Conservation (phyloP, 2,329 filamentous ascomycete species). For the Ramularia endophylla region DNA sequence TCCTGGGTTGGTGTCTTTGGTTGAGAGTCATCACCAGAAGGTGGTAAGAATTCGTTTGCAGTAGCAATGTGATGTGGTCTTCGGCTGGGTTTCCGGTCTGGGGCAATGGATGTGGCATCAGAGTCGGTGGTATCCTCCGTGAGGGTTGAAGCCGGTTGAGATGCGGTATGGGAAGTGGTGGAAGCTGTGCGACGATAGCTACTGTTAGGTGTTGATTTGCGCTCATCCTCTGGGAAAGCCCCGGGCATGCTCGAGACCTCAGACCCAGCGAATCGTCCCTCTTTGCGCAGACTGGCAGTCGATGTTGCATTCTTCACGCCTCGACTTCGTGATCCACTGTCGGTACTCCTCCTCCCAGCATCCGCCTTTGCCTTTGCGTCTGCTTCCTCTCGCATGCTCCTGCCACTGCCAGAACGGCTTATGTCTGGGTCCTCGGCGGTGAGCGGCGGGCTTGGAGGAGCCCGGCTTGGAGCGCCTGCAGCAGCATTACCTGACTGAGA, state of each 20-base stretch:
- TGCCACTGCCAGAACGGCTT: conserved; percentile 39
- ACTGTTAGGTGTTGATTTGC: conserved; percentile 36
- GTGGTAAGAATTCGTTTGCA: conserved; percentile 35
- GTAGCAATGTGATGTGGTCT: conserved; percentile 19
- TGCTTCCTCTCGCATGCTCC: conserved; percentile 37
- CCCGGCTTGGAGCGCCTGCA: conserved; percentile 20
- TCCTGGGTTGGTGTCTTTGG: conserved; percentile 41
- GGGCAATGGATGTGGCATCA: conserved; percentile 41
- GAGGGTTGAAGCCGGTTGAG: conserved; percentile 35
- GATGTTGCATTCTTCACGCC: conserved; percentile 33
- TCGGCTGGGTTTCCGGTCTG: conserved; percentile 33
- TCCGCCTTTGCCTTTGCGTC: conserved; percentile 34
- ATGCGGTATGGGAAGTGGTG: conserved; percentile 22
- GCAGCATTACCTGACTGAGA: conserved; percentile 18
- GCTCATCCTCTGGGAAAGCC: conserved; percentile 30
- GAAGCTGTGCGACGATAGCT: conserved; percentile 28
- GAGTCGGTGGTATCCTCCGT: conserved; percentile 40
- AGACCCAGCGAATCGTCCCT: conserved; percentile 32
- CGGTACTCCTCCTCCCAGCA: conserved; percentile 36
- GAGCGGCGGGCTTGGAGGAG: conserved; percentile 45
- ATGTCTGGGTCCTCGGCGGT: conserved; percentile 41
- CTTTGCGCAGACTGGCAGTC: conserved; percentile 39
- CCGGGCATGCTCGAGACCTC: conserved; percentile 38
- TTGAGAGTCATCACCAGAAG: conserved; percentile 39
- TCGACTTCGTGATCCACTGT: conserved; percentile 33